These are phyloP conservation scores for Macrocystidia cucumis DNA, from an alignment of 1,284 basidiomycete species.

Conservation along the genomic window DNA sequence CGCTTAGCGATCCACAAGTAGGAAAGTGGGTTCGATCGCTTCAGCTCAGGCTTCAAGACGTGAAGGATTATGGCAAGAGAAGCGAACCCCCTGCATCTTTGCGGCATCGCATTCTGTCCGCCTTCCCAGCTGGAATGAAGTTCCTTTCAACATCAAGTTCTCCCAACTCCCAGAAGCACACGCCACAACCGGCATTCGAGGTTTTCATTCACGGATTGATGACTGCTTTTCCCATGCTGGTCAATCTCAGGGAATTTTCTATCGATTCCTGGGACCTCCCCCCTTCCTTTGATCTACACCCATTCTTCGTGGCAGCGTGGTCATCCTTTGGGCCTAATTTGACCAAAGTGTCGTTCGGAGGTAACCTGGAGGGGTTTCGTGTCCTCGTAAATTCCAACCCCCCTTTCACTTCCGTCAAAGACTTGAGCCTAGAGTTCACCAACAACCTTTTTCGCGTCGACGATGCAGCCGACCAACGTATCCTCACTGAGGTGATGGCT, in stretches of 20 bases:
- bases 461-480: conserved; percentile 11
- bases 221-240: conserved; percentile 21
- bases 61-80: background rate
- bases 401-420: conserved; percentile 19
- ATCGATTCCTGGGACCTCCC: conserved; percentile 27
- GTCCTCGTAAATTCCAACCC: conserved; percentile 24
- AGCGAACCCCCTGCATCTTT: background rate
- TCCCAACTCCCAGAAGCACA: conserved; percentile 1
- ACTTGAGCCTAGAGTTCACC: conserved; percentile 29
- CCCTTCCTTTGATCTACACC: conserved; percentile 18
- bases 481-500: conserved; percentile 21
- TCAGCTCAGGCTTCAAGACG: conserved; percentile 12
- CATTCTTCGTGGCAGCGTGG: conserved; percentile 27
- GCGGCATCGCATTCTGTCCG: too few species aligned
- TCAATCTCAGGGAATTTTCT: conserved; percentile 22
- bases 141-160: conserved; percentile 1
- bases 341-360: conserved; percentile 24
- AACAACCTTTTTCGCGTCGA: conserved; percentile 17
- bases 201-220: conserved; percentile 19
- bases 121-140: background rate
- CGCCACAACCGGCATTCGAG: conserved; percentile 11
- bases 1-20: conserved; percentile 18
- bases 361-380: conserved; percentile 25
- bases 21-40: conserved; percentile 15
- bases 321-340: conserved; percentile 25